Evolutionary conservation across 371 early-diverging fungal genomes (phyloP), one percentile per base, ranked within the genome.

Genomic region (Blakeslea trispora): DNA sequence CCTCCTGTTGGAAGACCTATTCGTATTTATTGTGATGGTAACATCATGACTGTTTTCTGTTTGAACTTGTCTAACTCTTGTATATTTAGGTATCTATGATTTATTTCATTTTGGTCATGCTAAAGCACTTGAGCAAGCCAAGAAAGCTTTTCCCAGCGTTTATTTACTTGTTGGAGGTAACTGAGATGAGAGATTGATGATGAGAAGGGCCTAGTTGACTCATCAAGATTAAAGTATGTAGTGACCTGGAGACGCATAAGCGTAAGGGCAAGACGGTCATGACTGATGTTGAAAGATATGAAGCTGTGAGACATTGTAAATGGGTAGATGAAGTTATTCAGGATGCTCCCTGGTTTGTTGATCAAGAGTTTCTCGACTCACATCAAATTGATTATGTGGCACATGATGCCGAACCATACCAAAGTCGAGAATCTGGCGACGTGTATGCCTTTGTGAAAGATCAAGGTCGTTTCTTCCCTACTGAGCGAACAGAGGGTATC

Each of bases 81-180:
- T 28, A 28, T 7, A n/a, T 28, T 28, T 28, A 28, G 95, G 95
- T 31, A 93, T 98, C 57, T 96, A 91, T 66, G 97, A 98, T 72
- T 74, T 95, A 63, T 94, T 96, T 72, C 98, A 96, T 76, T 94
- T 91, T 71, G 97, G 98, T 5, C 97, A 98, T 68, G 92, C 95
- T 34, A 86, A 91, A 50, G 90, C 91, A 32, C 72, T 98, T 43
- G 91, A 95, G 69, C 97, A 98, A 69, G 97, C 96, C n/a, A 98
- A 98, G 67, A 92, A 90, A 61, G 80, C 90, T 5, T 91, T 96
- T 64, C 90, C 93, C 5, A 85, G 90, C 63, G 94, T 93, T 10
- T 82, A 91, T 56, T 65, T 98, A 61, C 63, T 98, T 17, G 96
- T 96, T 23, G 97, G 97, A 58, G 90, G 91, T 91, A 83, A 69